Evolutionary conservation across 768 basidiomycete species (phyloP).

Genomic region (Naganishia friedmannii): DNA sequence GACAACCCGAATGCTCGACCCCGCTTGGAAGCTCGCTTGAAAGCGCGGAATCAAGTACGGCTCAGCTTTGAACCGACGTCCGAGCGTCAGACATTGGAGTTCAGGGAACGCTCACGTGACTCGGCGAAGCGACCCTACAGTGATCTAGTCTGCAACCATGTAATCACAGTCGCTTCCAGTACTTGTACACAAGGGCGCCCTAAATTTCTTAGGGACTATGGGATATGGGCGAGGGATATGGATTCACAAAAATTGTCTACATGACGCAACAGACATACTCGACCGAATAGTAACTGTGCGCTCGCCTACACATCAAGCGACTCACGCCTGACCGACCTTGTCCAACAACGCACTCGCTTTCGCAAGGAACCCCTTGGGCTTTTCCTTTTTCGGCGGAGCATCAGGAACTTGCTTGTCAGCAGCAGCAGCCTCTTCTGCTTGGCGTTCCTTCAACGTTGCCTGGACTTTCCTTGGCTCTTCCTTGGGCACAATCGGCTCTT

Average conservation of each 20-base stretch:
- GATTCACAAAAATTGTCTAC: too few species aligned
- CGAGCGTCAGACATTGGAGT: neutral
- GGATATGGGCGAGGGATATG: too few species aligned
- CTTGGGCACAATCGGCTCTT: neutral
- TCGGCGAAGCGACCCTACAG: too few species aligned
- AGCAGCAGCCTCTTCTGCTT: neutral
- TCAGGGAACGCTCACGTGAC: too few species aligned
- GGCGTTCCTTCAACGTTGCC: neutral
- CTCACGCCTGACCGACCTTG: conserved; percentile 19
- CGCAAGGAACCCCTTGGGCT: conserved; percentile 12
- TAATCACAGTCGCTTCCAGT: too few species aligned
- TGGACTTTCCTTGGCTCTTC: neutral
- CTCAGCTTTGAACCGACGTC: neutral
- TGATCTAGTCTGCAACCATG: too few species aligned
- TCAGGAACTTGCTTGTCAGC: neutral
- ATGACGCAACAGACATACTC: too few species aligned
- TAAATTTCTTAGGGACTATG: too few species aligned
- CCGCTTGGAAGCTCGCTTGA: neutral
- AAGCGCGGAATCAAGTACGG: neutral
- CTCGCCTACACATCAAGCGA: neutral
- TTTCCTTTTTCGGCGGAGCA: neutral
- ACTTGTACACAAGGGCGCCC: too few species aligned
- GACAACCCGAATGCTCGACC: neutral
- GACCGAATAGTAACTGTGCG: too few species aligned
- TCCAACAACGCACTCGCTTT: conserved; percentile 13